phyloP scores from a whole-genome alignment of 441 rosid genomes.

The Mallotus repandus region DNA sequence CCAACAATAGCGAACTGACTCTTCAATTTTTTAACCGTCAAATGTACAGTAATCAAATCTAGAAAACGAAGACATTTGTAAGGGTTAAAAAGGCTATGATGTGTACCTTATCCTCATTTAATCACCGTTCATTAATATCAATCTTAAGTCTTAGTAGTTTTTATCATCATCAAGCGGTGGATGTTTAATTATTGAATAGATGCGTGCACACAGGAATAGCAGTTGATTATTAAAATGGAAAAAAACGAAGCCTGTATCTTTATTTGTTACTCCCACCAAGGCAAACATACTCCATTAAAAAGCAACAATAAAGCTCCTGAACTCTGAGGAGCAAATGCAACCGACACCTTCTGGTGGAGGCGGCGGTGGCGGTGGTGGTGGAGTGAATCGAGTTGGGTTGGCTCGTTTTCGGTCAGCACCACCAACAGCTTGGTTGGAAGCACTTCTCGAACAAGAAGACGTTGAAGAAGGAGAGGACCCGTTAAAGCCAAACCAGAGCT shows the following conservation, averaged over 20 bases:
- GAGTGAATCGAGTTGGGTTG: conserved; percentile 50
- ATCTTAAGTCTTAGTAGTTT: not conserved
- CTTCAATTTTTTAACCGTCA: conserved; percentile 2
- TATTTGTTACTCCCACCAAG: not conserved
- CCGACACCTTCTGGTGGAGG: conserved; percentile 39
- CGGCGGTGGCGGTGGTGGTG: conserved; percentile 50
- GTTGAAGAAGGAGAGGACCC: conserved; percentile 57
- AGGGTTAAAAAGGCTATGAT: too few species aligned
- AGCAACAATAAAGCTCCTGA: conserved; percentile 18
- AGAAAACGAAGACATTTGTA: conserved; percentile 15
- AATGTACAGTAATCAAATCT: conserved; percentile 15
- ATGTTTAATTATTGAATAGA: not conserved
- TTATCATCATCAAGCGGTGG: not conserved
- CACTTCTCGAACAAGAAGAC: conserved; percentile 54
- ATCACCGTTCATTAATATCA: not conserved
- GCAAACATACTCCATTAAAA: conserved; percentile 13
- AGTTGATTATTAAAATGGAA: not conserved
- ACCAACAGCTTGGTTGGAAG: conserved; percentile 64
- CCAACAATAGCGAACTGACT: not conserved
- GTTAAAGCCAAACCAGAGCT: conserved; percentile 50
- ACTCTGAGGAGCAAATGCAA: conserved; percentile 49
- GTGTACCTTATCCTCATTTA: conserved; percentile 10
- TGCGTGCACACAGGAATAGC: not conserved
- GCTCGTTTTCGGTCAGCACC: conserved; percentile 77
- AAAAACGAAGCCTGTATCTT: not conserved